Conservation (phyloP, 345 rosid genomes). For the Trapa incisa region DNA sequence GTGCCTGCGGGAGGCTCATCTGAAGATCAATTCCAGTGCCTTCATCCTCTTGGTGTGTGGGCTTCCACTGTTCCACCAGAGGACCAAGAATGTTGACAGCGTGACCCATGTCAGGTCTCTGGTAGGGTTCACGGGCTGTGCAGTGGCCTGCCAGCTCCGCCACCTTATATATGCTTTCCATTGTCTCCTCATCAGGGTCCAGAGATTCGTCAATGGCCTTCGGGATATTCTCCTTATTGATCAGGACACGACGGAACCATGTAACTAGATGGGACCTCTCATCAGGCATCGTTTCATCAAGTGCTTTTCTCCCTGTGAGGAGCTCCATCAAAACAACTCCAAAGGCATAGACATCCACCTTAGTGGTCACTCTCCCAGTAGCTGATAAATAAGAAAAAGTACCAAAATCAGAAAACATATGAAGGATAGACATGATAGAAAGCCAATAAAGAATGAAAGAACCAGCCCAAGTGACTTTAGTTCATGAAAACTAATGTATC, state of each 20-base stretch:
- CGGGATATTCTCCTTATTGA: conserved; percentile 55
- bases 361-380: conserved; percentile 86
- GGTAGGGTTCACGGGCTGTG: conserved; percentile 72
- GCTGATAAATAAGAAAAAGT: conserved; percentile 27
- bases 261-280: conserved; percentile 64
- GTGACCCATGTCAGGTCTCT: conserved; percentile 88
- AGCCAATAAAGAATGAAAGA: neutral
- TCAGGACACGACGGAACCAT: conserved; percentile 61
- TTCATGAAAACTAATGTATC: neutral
- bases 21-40: conserved; percentile 43
- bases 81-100: conserved; percentile 68
- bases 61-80: conserved; percentile 83
- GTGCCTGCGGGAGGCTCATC: conserved; percentile 75
- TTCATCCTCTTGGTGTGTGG: conserved; percentile 50
- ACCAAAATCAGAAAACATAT: neutral
- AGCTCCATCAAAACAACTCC: conserved; percentile 89
- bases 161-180: conserved; percentile 46
- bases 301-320: conserved; percentile 74
- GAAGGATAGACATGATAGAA: too few relatives aligned
- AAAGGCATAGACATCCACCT: conserved; percentile 77
- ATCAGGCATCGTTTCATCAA: conserved; percentile 59
- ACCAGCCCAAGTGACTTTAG: neutral
- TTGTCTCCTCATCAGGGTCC: conserved; percentile 48
- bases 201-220: conserved; percentile 48
- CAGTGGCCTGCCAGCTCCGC: conserved; percentile 88